Percentiles rank a stretch among this genome's conserved stretches.
phyloP scores from a whole-genome alignment of 495 filamentous ascomycete species.

The Aspergillus biplanus region DNA sequence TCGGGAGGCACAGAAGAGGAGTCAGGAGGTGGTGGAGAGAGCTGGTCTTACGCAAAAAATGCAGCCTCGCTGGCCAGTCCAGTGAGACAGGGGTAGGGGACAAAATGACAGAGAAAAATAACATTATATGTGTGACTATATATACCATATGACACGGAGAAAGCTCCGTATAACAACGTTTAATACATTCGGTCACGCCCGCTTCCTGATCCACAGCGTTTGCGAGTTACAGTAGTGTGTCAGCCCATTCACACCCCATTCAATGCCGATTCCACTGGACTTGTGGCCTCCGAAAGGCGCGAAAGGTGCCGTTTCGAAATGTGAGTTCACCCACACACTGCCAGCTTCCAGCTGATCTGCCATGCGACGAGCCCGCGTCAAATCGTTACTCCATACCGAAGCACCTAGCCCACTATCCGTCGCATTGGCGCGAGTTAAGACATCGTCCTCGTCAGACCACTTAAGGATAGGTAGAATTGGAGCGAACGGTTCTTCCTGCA shows the following conservation, averaged over 20 bases:
- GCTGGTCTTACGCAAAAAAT: slow-evolving; percentile 45
- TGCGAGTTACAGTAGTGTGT: slow-evolving; percentile 60
- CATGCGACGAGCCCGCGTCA: slow-evolving; percentile 50
- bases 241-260: slow-evolving; percentile 61
- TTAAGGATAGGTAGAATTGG: slow-evolving; percentile 57
- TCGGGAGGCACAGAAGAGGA: slow-evolving; percentile 37
- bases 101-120: neutral
- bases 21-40: slow-evolving; percentile 44
- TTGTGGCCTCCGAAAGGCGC: slow-evolving; percentile 66
- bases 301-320: slow-evolving; percentile 48
- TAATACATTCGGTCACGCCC: neutral
- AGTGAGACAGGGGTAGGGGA: neutral
- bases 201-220: slow-evolving; percentile 25
- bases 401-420: slow-evolving; percentile 57
- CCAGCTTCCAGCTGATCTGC: slow-evolving; percentile 55
- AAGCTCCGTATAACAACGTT: neutral
- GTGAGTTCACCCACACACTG: slow-evolving; percentile 58
- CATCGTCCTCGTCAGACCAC: slow-evolving; percentile 57
- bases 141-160: neutral
- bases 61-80: slow-evolving; percentile 42
- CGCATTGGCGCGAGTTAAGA: slow-evolving; percentile 55
- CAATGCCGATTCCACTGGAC: slow-evolving; percentile 64
- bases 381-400: slow-evolving; percentile 54
- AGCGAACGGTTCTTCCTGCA: slow-evolving; percentile 46
- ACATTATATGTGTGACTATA: neutral